Evolutionary conservation across 192 early-diverging fungal species (phyloP).

Genomic region (Coemansia sp.): DNA sequence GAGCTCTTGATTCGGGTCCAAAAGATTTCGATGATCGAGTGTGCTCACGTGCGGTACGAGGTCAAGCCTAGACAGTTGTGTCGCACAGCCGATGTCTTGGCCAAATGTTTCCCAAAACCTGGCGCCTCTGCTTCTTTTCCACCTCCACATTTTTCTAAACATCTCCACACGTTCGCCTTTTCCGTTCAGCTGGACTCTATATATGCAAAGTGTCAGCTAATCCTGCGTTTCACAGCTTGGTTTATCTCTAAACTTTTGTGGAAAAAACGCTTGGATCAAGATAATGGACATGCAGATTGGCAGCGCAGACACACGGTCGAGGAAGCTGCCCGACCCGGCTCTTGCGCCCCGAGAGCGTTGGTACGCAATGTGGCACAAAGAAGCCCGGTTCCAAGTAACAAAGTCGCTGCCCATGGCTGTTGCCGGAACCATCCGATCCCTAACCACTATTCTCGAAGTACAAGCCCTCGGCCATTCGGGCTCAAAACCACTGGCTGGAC

Average conservation of each 20-base stretch:
- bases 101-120: neutral
- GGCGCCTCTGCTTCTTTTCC: neutral
- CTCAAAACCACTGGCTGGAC: conserved; percentile 62
- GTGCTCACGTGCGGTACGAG: too few relatives aligned
- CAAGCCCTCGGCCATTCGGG: conserved; percentile 66
- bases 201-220: neutral
- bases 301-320: neutral
- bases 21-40: too few relatives aligned
- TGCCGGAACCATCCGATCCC: conserved; percentile 64
- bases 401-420: conserved; percentile 59
- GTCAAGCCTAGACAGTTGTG: neutral
- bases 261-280: neutral
- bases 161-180: neutral
- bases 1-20: neutral
- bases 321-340: neutral
- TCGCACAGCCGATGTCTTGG: neutral
- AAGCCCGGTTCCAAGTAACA: conserved; percentile 27
- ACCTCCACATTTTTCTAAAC: neutral
- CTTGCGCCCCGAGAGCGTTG: neutral
- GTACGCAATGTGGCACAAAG: conserved; percentile 23
- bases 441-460: conserved; percentile 63
- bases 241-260: neutral
- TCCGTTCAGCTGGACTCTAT: neutral
- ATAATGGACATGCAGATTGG: neutral
- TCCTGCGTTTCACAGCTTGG: neutral